Base-by-base conservation (phyloP, 768 basidiomycete species). In the Lentinula edodes region DNA sequence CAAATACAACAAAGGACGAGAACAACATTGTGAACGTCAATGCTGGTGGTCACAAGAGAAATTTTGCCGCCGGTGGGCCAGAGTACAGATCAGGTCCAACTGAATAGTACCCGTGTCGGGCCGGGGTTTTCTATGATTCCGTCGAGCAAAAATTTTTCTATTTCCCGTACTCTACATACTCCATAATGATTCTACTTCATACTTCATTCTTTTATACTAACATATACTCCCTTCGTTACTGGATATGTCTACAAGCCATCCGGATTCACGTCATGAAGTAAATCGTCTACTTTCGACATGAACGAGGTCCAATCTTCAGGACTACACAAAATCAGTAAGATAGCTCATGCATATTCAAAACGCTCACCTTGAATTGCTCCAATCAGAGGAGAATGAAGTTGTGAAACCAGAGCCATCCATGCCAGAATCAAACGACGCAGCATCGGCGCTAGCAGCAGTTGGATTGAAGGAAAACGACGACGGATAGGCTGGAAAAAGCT, bases 241-340 rank as follows among this genome's bases (percentile, higher is more conserved):
- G 43, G 2, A 5, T 15, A 3, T 2, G 16, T 48, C 18, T 9
- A 20, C 18, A 10, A 48, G 9, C n/a, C 46, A 23, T 48, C 46
- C 23, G 46, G 9, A 23, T 48, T 48, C 46, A 59, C 48, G 28
- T 16, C 41, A 39, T 35, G 16, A 0, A 59, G 36, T 20, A 59
- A 32, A 4, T 59, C 45, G 18, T 59, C 58, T 32, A 59, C 58
- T 34, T 59, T 59, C 28, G 34, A 46, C 58, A 59, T 59, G 45
- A 59, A 50, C 38, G 58, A 59, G 15, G 28, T 35, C 58, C 58
- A 59, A 39, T 59, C 58, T n/a, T 59, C 58, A 0, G 45, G 56
- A 41, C 48, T 59, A 20, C 43, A 20, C 13, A 45, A 58, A 12
- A 9, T 35, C 13, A 28, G 34, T 42, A 15, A n/a, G n/a, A 42